A percentile compares a stretch with the other conserved stretches of the same genome.
Evolutionary conservation across 441 rosid genomes (phyloP).

Genomic region (Pelargonium myrrhifolium): DNA sequence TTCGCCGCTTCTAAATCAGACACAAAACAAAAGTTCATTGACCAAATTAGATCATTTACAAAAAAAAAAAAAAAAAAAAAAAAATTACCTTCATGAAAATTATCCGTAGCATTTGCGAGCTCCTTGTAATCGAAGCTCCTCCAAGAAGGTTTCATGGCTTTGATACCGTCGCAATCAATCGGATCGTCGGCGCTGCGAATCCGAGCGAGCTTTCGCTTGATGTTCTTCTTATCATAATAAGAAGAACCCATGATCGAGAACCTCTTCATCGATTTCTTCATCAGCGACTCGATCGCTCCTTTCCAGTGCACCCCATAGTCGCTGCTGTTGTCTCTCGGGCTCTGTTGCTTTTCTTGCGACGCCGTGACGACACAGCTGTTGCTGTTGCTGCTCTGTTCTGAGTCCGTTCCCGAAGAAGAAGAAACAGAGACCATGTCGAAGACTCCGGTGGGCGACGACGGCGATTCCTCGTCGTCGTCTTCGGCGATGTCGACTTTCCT

Average conservation of each 20-base stretch:
- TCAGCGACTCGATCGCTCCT: slow-evolving; percentile 6
- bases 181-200: slow-evolving; percentile 17
- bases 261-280: slow-evolving; percentile 5
- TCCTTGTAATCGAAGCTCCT: slow-evolving; percentile 14
- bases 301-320: slow-evolving; percentile 7
- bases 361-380: not conserved
- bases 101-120: slow-evolving; percentile 10
- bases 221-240: too few relatives aligned
- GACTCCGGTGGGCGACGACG: slow-evolving; percentile 14
- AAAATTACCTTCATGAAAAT: slow-evolving; percentile 14
- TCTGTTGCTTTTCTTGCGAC: slow-evolving; percentile 1
- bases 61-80: too few relatives aligned
- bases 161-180: slow-evolving; percentile 8
- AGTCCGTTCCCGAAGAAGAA: slow-evolving; percentile 5
- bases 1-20: too few relatives aligned
- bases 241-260: too few relatives aligned
- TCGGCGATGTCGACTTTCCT: not conserved
- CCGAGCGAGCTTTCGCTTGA: slow-evolving; percentile 10
- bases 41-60: too few relatives aligned
- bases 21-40: too few relatives aligned
- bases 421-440: slow-evolving; percentile 7
- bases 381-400: slow-evolving; percentile 15
- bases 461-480: not conserved
- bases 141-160: slow-evolving; percentile 10
- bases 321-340: not conserved